These are phyloP conservation scores for Cucumis cinereus DNA, from an alignment of 306 rosid species.

Conservation along the genomic window DNA sequence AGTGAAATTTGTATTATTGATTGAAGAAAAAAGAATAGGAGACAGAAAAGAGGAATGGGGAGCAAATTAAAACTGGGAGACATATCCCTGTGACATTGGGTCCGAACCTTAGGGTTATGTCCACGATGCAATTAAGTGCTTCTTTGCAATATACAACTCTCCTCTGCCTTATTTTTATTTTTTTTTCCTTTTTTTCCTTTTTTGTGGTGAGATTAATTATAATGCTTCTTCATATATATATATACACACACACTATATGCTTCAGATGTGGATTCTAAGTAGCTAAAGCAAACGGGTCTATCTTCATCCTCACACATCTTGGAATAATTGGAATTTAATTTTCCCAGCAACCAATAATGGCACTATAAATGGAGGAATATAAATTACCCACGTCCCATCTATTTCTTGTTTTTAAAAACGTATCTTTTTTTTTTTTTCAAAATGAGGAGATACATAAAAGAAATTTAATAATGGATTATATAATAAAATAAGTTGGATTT, in stretches of 20 bases:
- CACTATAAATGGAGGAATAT: background rate
- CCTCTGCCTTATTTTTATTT: background rate
- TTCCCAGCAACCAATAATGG: background rate
- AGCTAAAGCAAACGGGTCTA: background rate
- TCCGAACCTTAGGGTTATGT: slow-evolving; percentile 25
- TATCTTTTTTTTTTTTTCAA: too few species aligned
- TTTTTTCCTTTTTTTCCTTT: background rate
- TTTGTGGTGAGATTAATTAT: background rate
- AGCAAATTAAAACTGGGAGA: slow-evolving; percentile 22
- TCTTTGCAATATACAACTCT: slow-evolving; percentile 10
- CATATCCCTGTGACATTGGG: slow-evolving; percentile 39
- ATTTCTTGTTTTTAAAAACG: background rate
- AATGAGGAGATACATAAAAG: too few species aligned
- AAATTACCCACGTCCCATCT: background rate
- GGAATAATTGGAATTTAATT: background rate
- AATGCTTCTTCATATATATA: too few species aligned
- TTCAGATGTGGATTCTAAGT: background rate
- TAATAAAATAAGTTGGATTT: too few species aligned
- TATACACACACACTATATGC: background rate
- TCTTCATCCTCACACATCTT: background rate
- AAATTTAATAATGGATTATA: too few species aligned
- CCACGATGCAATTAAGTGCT: slow-evolving; percentile 24
- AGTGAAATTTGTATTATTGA: background rate
- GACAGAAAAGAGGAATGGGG: slow-evolving; percentile 30
- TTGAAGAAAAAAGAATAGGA: slow-evolving; percentile 14